A percentile compares a stretch with the other conserved stretches of the same genome.
Evolutionary conservation across 2,329 filamentous ascomycete species (phyloP).

Genomic region (Venturia nashicola): DNA sequence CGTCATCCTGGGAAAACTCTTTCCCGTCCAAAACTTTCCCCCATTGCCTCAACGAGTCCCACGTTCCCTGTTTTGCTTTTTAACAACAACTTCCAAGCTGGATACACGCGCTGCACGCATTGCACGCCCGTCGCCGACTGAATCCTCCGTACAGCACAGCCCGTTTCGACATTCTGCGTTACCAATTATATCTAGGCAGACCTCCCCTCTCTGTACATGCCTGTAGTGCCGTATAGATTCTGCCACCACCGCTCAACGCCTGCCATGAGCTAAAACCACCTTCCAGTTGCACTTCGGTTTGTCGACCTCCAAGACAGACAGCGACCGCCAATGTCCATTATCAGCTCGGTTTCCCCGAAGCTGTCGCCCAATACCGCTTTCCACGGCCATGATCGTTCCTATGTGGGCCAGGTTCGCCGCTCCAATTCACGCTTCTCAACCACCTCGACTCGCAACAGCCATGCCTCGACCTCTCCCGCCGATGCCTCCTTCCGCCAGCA

Average conservation of each 20-base stretch:
- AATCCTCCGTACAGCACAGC: neutral
- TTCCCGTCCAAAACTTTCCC: neutral
- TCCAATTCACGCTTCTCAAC: neutral
- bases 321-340: neutral
- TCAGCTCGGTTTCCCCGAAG: constrained; percentile 21
- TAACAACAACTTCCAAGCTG: neutral
- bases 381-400: neutral
- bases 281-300: neutral
- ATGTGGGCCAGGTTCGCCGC: neutral
- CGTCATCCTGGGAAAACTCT: neutral
- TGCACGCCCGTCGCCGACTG: too few relatives aligned
- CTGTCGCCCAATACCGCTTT: constrained; percentile 22
- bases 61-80: neutral
- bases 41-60: neutral
- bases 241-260: neutral
- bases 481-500: neutral
- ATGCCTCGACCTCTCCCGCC: constrained; percentile 1
- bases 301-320: neutral
- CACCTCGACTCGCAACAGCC: constrained; percentile 1
- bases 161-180: neutral
- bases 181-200: neutral
- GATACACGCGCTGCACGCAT: too few relatives aligned
- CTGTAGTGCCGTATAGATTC: neutral
- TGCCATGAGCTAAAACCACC: neutral
- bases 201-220: neutral